Percentiles rank a stretch among this genome's conserved stretches.
Conservation (phyloP, 441 rosid species). For the Macaranga tanarius region DNA sequence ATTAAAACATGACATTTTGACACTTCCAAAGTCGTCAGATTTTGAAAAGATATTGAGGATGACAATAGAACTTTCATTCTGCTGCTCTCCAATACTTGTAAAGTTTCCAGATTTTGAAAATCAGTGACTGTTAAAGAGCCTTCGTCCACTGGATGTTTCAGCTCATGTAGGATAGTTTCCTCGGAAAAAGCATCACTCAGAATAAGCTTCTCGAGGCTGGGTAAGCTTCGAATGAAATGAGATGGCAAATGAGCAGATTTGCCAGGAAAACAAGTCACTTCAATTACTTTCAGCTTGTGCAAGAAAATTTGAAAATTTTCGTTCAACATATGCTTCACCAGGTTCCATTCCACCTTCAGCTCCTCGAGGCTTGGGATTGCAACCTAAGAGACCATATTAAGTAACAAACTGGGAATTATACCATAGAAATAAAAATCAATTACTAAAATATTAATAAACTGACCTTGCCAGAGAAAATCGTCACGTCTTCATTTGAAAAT, state of each 20-base stretch:
- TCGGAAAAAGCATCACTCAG: neutral
- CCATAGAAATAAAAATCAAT: neutral
- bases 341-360: conserved; percentile 8
- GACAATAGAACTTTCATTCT: conserved; percentile 16
- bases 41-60: conserved; percentile 3
- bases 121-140: neutral
- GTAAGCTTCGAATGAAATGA: too few species aligned
- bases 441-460: neutral
- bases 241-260: too few species aligned
- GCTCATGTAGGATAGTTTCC: conserved; percentile 2
- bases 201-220: too few species aligned
- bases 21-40: conserved; percentile 15
- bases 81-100: neutral
- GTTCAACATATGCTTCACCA: neutral
- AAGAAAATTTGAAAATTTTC: neutral
- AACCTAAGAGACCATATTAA: neutral
- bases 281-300: too few species aligned
- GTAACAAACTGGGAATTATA: neutral
- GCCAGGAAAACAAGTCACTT: neutral
- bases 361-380: neutral
- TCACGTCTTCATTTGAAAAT: too few species aligned
- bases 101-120: conserved; percentile 1
- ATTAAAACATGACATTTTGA: conserved; percentile 24
- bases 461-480: neutral
- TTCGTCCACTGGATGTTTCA: conserved; percentile 13